Percentiles rank a stretch among this genome's conserved stretches.
Evolutionary conservation across 345 rosid genomes (phyloP).

Genomic region (Arabidopsis suecica): DNA sequence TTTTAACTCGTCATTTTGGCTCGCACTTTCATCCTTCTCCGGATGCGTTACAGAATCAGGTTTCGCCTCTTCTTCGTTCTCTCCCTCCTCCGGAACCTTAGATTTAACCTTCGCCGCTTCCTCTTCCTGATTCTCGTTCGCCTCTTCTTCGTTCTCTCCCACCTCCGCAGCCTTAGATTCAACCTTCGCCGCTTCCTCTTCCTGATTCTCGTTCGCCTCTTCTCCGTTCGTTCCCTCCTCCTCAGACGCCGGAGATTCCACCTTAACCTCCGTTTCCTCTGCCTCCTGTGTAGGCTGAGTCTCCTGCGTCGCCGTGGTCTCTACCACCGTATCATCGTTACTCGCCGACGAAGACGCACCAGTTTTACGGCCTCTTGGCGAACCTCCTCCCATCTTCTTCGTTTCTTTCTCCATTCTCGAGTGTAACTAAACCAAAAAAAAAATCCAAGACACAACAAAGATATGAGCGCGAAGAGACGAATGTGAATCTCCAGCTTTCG

Average conservation of each 20-base stretch:
- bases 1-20: neutral
- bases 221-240: conserved; percentile 7
- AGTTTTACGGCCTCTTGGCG: conserved; percentile 34
- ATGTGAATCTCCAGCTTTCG: neutral
- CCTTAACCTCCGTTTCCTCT: conserved; percentile 5
- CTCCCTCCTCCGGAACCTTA: too few species aligned
- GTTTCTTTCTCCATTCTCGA: conserved; percentile 47
- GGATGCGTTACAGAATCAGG: neutral
- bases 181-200: neutral
- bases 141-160: conserved; percentile 17
- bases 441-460: neutral
- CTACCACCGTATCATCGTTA: conserved; percentile 4
- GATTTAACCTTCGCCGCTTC: too few species aligned
- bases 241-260: neutral
- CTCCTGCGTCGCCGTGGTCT: conserved; percentile 7
- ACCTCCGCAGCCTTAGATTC: neutral
- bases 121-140: neutral
- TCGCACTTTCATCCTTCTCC: neutral
- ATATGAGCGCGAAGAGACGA: neutral
- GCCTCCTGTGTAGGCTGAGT: conserved; percentile 25
- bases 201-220: conserved; percentile 19
- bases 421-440: neutral
- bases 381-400: conserved; percentile 44
- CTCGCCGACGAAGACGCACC: conserved; percentile 26
- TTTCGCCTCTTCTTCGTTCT: neutral